Evolutionary conservation across 2,329 filamentous ascomycete species (phyloP), one percentile per base, ranked within the genome.

Genomic region (Fusarium mundagurra): DNA sequence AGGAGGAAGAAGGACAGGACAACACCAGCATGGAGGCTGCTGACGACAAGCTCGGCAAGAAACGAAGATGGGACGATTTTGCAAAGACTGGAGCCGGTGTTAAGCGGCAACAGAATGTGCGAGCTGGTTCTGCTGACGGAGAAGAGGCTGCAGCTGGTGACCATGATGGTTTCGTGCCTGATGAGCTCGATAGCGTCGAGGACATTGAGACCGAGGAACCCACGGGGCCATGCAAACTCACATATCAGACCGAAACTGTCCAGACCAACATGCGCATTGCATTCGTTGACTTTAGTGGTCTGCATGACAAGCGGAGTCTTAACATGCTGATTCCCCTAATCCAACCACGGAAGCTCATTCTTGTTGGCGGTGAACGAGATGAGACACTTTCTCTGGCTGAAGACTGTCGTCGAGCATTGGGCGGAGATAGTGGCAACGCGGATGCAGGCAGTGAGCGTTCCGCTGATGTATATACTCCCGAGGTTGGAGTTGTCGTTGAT

Each of bases 251-350:
- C 2, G 88, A 92, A 55, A 89, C 85, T 3, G 81, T 98, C 33
- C 86, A 87, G 17, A 86, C 96, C 65, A 91, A 93, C 72, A 86
- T 96, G 58, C 91, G 92, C 53, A 91, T 99, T 73, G 93, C 93
- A 6, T 96, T 93, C 81, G 91, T 99, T 61, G 96, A 99, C 83
- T 98, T 97, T 80, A 92, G 93, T 59, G 96, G 96, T 31, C 85
- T 98, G 31, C 96, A 98, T 82, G 96, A 98, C 81, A 95, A 95
- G 81, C 93, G 96, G 75, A 97, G 94, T 82, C 86, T 99, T 55
- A 94, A 96, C 82, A 98, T 98, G 92, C 85, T 99, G 61, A 94
- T 99, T 57, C 96, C 96, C 1, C 89, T 98, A 11, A 97, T 99
- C 75, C 92, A 95, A 78, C 96, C 96, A 11, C 92, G 96, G 62